A percentile compares a stretch with the other conserved stretches of the same genome.
phyloP scores from a whole-genome alignment of 345 rosid species.

The Salix koriyanagi region DNA sequence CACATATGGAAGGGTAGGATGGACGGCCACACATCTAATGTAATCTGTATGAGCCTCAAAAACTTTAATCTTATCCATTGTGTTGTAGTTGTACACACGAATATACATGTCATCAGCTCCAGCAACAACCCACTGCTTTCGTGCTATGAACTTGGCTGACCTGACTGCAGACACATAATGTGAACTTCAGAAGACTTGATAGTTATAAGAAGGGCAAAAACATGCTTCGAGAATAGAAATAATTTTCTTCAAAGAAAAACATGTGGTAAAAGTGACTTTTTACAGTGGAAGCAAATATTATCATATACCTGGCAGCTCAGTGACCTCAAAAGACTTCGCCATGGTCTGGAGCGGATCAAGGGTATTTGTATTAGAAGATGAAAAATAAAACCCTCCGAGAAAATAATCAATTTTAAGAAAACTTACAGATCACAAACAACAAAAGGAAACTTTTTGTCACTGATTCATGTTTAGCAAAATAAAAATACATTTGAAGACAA shows the following conservation, averaged over 20 bases:
- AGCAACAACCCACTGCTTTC: conserved; percentile 91
- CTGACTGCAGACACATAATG: conserved; percentile 53
- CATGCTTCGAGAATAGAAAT: not conserved
- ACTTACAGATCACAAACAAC: not conserved
- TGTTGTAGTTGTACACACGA: conserved; percentile 89
- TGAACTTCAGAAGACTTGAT: not conserved
- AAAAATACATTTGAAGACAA: not conserved
- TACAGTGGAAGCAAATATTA: not conserved
- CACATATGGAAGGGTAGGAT: conserved; percentile 88
- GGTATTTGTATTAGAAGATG: not conserved
- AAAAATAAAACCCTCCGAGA: not conserved
- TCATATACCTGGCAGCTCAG: conserved; percentile 74
- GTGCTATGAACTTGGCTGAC: conserved; percentile 83
- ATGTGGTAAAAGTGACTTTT: not conserved
- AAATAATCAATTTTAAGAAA: not conserved
- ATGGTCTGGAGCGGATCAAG: conserved; percentile 42
- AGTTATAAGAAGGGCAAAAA: not conserved
- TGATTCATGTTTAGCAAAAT: not conserved
- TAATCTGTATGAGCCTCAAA: conserved; percentile 97
- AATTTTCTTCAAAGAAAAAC: not conserved
- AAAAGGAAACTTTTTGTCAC: not conserved
- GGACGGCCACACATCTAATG: conserved; percentile 91
- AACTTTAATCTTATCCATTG: conserved; percentile 85
- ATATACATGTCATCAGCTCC: conserved; percentile 93
- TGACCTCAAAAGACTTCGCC: conserved; percentile 86